Evolutionary conservation across 1,284 basidiomycete species (phyloP).

Genomic region (Jaminaea rosea): DNA sequence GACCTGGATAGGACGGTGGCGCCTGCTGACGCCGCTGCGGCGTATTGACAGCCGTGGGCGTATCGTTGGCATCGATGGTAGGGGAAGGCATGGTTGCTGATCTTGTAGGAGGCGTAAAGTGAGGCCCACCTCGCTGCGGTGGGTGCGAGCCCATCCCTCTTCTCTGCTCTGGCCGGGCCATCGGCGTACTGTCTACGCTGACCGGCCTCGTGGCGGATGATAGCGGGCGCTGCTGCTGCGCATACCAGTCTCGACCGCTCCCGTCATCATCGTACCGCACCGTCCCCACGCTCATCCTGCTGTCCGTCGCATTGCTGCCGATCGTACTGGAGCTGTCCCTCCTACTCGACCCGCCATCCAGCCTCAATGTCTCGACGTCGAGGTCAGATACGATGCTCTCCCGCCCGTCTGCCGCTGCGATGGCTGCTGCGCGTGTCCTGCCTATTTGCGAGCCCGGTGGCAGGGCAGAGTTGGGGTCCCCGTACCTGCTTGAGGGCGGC

Average conservation of each 20-base stretch:
- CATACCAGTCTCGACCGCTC: background rate
- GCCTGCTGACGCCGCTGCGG: too few relatives aligned
- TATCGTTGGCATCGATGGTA: too few relatives aligned
- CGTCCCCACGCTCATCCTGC: slow-evolving; percentile 21
- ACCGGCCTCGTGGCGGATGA: background rate
- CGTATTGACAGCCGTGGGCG: too few relatives aligned
- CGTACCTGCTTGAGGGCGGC: slow-evolving; percentile 10
- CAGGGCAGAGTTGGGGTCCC: slow-evolving; percentile 17
- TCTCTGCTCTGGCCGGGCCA: background rate
- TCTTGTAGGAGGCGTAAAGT: background rate
- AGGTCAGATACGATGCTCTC: slow-evolving; percentile 39
- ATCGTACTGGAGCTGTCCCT: slow-evolving; percentile 32
- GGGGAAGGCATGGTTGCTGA: too few relatives aligned
- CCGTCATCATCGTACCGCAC: slow-evolving; percentile 16
- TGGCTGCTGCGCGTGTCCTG: slow-evolving; percentile 23
- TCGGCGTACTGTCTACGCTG: background rate
- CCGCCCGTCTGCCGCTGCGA: slow-evolving; percentile 25
- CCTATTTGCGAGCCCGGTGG: slow-evolving; percentile 23
- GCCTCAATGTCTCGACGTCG: slow-evolving; percentile 37
- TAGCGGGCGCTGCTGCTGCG: background rate
- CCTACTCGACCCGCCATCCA: slow-evolving; percentile 28
- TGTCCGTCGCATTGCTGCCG: slow-evolving; percentile 7
- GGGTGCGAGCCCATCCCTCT: background rate
- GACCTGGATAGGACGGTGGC: too few relatives aligned
- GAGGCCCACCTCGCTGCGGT: background rate